Percentiles rank a stretch among this genome's conserved stretches.
These are phyloP conservation scores for Trichophyton benhamiae DNA, from an alignment of 2,329 filamentous ascomycete species.

Conservation along the genomic window DNA sequence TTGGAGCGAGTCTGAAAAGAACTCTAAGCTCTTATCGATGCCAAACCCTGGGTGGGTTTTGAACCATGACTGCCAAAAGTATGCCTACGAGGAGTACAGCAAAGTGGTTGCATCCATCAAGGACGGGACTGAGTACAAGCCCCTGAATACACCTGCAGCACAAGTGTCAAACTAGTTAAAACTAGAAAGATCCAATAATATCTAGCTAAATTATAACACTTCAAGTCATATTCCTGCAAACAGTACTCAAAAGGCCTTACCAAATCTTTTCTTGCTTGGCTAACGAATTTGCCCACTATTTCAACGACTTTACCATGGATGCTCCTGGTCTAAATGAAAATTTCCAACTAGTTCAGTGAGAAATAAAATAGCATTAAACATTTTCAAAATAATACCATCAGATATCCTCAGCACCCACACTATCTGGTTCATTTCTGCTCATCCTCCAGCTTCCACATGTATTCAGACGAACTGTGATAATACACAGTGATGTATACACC, in stretches of 20 bases:
- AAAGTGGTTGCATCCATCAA: constrained; percentile 7
- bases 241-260: too few relatives aligned
- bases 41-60: constrained; percentile 13
- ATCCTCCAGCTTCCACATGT: constrained; percentile 6
- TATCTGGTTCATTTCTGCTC: background rate
- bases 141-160: constrained; percentile 9
- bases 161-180: background rate
- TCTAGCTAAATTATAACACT: too few relatives aligned
- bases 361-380: too few relatives aligned
- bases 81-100: constrained; percentile 10
- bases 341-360: too few relatives aligned
- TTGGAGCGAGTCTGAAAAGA: background rate
- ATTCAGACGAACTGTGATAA: constrained; percentile 7
- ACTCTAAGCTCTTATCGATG: background rate
- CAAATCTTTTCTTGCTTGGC: too few relatives aligned
- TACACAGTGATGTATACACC: constrained; percentile 7
- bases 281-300: too few relatives aligned
- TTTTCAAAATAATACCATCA: too few relatives aligned
- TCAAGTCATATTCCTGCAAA: too few relatives aligned
- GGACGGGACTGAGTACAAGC: constrained; percentile 9
- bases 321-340: too few relatives aligned
- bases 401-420: too few relatives aligned
- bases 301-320: too few relatives aligned
- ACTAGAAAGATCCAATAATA: too few relatives aligned
- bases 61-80: constrained; percentile 12